A percentile compares a stretch with the other conserved stretches of the same genome.
Conservation (phyloP, 192 early-diverging fungal species). For the Borealophlyctis nickersoniae region DNA sequence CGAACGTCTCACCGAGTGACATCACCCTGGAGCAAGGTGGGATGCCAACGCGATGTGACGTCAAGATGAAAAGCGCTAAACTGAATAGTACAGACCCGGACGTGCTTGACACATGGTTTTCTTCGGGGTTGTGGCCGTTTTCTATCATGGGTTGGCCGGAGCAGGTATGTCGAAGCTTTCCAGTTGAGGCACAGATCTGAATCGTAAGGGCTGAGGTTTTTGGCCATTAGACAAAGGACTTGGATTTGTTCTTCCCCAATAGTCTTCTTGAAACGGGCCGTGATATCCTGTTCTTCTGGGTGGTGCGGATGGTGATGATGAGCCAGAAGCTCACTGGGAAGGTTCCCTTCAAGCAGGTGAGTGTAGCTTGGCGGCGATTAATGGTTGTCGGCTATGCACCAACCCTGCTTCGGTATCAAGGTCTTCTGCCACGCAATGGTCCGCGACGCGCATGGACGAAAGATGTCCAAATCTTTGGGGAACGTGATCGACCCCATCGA, state of each 20-base stretch:
- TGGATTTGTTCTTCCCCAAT: constrained; percentile 86
- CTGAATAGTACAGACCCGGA: too few relatives aligned
- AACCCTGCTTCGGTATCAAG: too few relatives aligned
- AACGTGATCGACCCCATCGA: constrained; percentile 98
- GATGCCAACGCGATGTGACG: too few relatives aligned
- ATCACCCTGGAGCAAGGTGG: constrained; percentile 81
- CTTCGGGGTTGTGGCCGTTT: constrained; percentile 98
- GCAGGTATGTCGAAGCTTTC: constrained; percentile 34
- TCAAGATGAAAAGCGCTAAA: not conserved
- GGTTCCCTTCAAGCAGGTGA: constrained; percentile 77
- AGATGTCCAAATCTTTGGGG: constrained; percentile 95
- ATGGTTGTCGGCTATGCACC: too few relatives aligned
- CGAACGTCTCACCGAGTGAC: constrained; percentile 53
- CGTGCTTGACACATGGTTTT: constrained; percentile 99
- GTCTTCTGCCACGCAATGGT: constrained; percentile 98
- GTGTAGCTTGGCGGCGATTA: too few relatives aligned
- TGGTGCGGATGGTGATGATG: constrained; percentile 99
- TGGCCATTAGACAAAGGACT: constrained; percentile 63
- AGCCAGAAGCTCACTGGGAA: constrained; percentile 93
- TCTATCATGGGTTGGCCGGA: constrained; percentile 97
- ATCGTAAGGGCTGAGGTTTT: not conserved
- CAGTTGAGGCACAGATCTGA: not conserved
- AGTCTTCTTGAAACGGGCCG: constrained; percentile 92
- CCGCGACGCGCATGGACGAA: constrained; percentile 95
- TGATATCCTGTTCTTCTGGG: constrained; percentile 99